Base-by-base conservation (phyloP, 1,139 yeast species). In the Debaryomycetaceae sp. region DNA sequence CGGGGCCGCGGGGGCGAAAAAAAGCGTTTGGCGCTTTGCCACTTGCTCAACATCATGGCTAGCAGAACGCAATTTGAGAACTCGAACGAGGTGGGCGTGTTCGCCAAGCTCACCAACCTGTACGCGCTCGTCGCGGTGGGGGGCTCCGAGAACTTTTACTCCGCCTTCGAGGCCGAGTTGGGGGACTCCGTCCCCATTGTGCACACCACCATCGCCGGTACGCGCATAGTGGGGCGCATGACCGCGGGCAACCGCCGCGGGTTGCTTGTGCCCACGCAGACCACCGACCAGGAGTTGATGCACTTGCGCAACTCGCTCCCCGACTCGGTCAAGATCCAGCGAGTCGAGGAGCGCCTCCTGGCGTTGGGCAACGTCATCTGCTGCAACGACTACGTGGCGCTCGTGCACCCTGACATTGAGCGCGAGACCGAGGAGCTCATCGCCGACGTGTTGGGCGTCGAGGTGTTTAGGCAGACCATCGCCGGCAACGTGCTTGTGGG, bases 191-290 rank as follows among this genome's bases (percentile, higher is more conserved):
- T 93, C 40, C 98, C 98, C 36, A 88, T 91, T 51, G 93, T 86
- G 42, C 96, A 91, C 56, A 85, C 97, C 35, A 91, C 98, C 40
- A 91, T 93, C 49, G 96, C 96, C 27, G 98, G 98, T 46, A 88
- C 95, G 47, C 83, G 98, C 64, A 93, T 93, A 44, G 85, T 93
- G 39, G 99, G 99, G 46, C 78, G 98, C 60, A 84, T 93, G 95
- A 84, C 96, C 25, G 96, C 96, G 25, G 99, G 99, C 52, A 93
- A 93, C 72, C 81, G 98, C 70, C 78, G 97, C 57, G 99, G 99
- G 25, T 69, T 93, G 44, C 73, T 93, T 37, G 98, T 93, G 12
- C 99, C 99, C 39, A 85, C 95, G 18, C 96, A 89, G 61, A 93
- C 98, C 31, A 86, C 97, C n/a, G 99, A 93, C 59, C 98, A 91